Base-by-base conservation (phyloP, 257 asterid genomes). In the Jaltomata sinuosa region DNA sequence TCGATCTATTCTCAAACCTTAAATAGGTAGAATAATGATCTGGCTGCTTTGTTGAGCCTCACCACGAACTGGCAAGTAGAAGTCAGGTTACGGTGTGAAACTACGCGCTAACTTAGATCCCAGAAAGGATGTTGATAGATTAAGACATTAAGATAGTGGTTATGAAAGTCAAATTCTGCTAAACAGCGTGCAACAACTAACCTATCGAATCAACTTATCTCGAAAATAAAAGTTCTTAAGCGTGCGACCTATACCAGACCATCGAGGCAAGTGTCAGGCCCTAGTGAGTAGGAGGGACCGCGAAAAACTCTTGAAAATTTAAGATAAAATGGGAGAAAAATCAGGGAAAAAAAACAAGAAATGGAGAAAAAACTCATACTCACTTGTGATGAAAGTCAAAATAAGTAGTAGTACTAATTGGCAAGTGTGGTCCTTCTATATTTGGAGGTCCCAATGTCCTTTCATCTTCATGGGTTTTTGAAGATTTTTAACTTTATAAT, bases 401-500 rank as follows among this genome's bases (percentile, higher is more conserved):
- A 71, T 62, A 34, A 32, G 62, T 45, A 16, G 21, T 18, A 67
- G 16, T 68, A 72, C 64, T 82, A 77, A n/a, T 80, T 52, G 72
- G 40, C 18, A 80, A 34, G 10, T 38, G 89, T 85, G 89, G 89
- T 85, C 87, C 87, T 78, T 27, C 83, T 69, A 83, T 83, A 81
- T 57, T 34, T 31, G 62, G 81, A 86, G 42, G 82, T 71, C 84
- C 87, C 84, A 12, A 64, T 84, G 86, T 85, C 27, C 16, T 6
- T 25, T 76, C 53, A 61, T 84, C 83, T 85, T 78, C 90, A 80
- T 86, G 90, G 79, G 77, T 87, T 88, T 86, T 88, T 85, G 88
- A 12, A 80, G 83, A 84, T n/a, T 57, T 71, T 80, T 22, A 72
- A 40, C 54, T 80, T 57, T 81, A 45, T 38, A 84, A 18, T 40